A percentile compares a stretch with the other conserved stretches of the same genome.
Evolutionary conservation across 2,329 filamentous ascomycete species (phyloP).

Genomic region (Penicillium psychrosexuale): DNA sequence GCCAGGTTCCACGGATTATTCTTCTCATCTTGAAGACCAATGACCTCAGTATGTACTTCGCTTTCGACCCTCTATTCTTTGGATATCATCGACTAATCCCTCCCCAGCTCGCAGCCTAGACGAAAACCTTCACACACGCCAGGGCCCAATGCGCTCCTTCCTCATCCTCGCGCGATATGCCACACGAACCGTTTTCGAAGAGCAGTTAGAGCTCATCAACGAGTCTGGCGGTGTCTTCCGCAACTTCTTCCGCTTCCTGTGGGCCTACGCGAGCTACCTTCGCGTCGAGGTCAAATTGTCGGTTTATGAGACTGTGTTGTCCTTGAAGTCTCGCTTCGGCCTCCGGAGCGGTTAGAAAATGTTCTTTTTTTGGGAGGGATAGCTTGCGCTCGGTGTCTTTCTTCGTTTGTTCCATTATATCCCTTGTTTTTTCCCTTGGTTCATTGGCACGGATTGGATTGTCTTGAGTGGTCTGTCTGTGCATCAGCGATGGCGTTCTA

Average conservation of each 20-base stretch:
- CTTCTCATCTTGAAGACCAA: constrained; percentile 96
- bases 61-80: neutral
- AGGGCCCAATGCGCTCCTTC: constrained; percentile 61
- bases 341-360: constrained; percentile 25
- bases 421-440: constrained; percentile 2
- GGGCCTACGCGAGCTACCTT: constrained; percentile 53
- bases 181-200: constrained; percentile 60
- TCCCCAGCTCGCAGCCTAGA: constrained; percentile 72
- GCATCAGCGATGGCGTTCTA: constrained; percentile 32
- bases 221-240: constrained; percentile 51
- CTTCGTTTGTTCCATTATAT: constrained; percentile 15
- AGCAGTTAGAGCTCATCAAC: constrained; percentile 52
- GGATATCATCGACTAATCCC: constrained; percentile 4
- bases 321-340: constrained; percentile 50
- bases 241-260: constrained; percentile 52
- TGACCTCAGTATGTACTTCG: constrained; percentile 65
- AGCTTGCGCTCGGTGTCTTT: neutral
- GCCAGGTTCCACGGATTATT: constrained; percentile 86
- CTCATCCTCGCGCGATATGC: constrained; percentile 64
- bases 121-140: constrained; percentile 64
- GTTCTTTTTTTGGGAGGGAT: neutral
- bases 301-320: constrained; percentile 57
- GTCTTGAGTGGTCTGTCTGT: constrained; percentile 23
- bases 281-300: constrained; percentile 57
- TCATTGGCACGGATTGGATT: constrained; percentile 24